Conservation (phyloP, 2,329 filamentous ascomycete species). For the Ophiostoma novo-ulmi region DNA sequence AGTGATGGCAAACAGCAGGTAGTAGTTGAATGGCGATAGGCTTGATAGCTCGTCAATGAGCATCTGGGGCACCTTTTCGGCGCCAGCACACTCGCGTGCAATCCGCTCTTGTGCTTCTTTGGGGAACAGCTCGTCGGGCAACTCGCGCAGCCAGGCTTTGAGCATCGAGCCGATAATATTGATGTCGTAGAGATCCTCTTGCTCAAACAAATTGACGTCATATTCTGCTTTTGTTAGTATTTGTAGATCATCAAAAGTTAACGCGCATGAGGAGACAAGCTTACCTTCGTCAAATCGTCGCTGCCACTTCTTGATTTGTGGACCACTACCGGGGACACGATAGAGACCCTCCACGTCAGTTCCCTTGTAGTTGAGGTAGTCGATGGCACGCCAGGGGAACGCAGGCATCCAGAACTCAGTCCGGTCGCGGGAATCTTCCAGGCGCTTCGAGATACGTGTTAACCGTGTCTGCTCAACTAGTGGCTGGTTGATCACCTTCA, state of each 20-base stretch:
- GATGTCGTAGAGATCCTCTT: constrained; percentile 85
- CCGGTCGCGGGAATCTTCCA: constrained; percentile 86
- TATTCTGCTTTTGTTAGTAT: constrained; percentile 50
- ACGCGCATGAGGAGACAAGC: constrained; percentile 26
- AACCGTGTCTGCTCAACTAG: constrained; percentile 83
- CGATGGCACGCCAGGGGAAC: constrained; percentile 90
- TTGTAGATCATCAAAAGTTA: constrained; percentile 22
- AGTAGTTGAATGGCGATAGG: constrained; percentile 95
- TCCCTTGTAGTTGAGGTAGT: constrained; percentile 91
- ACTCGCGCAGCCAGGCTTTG: constrained; percentile 88
- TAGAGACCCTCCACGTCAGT: constrained; percentile 93
- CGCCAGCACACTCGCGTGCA: constrained; percentile 70
- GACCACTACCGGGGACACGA: constrained; percentile 82
- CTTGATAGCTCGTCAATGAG: constrained; percentile 85
- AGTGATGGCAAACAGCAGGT: constrained; percentile 93
- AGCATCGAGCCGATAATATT: constrained; percentile 96
- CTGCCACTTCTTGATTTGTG: constrained; percentile 91
- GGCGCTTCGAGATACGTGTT: constrained; percentile 82
- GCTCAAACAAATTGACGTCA: constrained; percentile 85
- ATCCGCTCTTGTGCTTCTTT: constrained; percentile 77
- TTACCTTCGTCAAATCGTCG: constrained; percentile 79
- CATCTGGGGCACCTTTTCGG: constrained; percentile 74
- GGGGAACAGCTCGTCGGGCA: constrained; percentile 92
- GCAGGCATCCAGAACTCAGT: constrained; percentile 99
- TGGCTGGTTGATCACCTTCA: constrained; percentile 80